Evolutionary conservation across 306 rosid species (phyloP).

Genomic region (Fragaria vesca): DNA sequence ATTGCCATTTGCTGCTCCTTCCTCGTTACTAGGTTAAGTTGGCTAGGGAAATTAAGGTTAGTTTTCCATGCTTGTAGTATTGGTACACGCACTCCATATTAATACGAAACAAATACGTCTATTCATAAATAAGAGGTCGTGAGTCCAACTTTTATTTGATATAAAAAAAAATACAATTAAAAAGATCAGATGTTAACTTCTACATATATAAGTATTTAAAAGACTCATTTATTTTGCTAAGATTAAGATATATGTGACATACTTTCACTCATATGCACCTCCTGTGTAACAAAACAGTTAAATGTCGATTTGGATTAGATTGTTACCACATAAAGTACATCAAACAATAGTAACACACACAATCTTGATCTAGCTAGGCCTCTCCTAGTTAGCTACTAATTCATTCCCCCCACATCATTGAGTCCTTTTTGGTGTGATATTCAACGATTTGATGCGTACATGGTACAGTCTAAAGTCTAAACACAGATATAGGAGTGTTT

Average conservation of each 20-base stretch:
- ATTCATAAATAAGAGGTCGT: too few relatives aligned
- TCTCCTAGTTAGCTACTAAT: not conserved
- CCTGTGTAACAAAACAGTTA: not conserved
- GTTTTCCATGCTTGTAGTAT: too few relatives aligned
- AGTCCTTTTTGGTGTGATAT: not conserved
- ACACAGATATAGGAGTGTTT: slow-evolving; percentile 9
- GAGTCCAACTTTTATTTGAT: too few relatives aligned
- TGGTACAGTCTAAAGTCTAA: slow-evolving; percentile 1
- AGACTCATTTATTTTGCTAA: too few relatives aligned
- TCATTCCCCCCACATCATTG: not conserved
- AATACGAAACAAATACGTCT: too few relatives aligned
- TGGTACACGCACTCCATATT: too few relatives aligned
- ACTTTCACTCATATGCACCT: not conserved
- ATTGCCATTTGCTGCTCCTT: not conserved
- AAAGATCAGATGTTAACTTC: not conserved
- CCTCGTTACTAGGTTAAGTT: not conserved
- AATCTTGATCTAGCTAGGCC: not conserved
- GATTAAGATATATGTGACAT: too few relatives aligned
- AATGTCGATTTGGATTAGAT: not conserved
- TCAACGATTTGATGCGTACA: not conserved
- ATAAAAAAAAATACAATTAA: too few relatives aligned
- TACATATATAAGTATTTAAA: too few relatives aligned
- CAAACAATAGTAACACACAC: not conserved
- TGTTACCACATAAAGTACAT: not conserved
- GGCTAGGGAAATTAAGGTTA: not conserved